Percentiles rank a stretch among this genome's conserved stretches.
Evolutionary conservation across 148 eudicot species (phyloP).

Genomic region (Arctostaphylos glauca): DNA sequence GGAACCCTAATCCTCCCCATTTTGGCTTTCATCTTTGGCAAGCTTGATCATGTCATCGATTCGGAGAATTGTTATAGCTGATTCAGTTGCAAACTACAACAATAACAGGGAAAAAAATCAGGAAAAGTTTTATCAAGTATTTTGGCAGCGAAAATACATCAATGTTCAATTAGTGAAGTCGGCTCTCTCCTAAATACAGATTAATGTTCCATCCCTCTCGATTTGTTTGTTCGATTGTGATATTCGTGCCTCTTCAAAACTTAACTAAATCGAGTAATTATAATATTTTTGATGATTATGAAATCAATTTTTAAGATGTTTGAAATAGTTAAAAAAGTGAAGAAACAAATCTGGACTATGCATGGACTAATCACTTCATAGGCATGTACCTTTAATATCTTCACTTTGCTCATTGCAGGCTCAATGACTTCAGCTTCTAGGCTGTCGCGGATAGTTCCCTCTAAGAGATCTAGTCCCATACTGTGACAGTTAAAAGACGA

Average conservation of each 20-base stretch:
- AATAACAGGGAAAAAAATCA: not conserved
- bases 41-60: slow-evolving; percentile 97
- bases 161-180: not conserved
- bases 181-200: not conserved
- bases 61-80: slow-evolving; percentile 90
- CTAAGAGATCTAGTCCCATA: slow-evolving; percentile 81
- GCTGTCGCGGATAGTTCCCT: slow-evolving; percentile 80
- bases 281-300: too few species aligned
- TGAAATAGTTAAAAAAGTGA: too few species aligned
- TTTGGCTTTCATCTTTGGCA: slow-evolving; percentile 82
- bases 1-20: slow-evolving; percentile 20
- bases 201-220: too few species aligned
- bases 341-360: not conserved
- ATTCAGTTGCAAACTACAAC: slow-evolving; percentile 36
- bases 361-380: not conserved
- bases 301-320: too few species aligned
- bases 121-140: not conserved
- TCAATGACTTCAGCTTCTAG: slow-evolving; percentile 93
- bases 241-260: too few species aligned
- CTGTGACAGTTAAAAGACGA: slow-evolving; percentile 32
- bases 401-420: slow-evolving; percentile 98
- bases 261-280: too few species aligned
- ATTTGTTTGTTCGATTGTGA: too few species aligned
- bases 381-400: slow-evolving; percentile 67
- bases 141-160: not conserved